These are phyloP conservation scores for Leccinum ochraceum DNA, from an alignment of 768 basidiomycete genomes.

Conservation along the genomic window DNA sequence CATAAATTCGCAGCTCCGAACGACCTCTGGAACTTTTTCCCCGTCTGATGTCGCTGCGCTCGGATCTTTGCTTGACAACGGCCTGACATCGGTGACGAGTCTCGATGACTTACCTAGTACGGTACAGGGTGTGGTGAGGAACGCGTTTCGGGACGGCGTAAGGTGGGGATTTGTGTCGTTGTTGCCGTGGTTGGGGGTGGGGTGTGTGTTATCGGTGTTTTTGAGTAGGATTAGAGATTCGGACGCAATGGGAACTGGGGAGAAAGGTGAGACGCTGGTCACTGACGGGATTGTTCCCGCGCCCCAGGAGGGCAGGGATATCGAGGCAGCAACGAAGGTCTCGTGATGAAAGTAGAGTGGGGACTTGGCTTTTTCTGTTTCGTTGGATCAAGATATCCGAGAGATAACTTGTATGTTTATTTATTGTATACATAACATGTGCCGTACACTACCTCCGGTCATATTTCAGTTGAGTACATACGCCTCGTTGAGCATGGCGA, in stretches of 20 bases:
- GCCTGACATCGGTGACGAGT: slow-evolving; percentile 36
- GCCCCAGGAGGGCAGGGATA: not conserved
- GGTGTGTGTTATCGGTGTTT: slow-evolving; percentile 38
- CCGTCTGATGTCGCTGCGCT: slow-evolving; percentile 30
- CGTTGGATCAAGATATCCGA: not conserved
- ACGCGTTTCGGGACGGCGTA: slow-evolving; percentile 43
- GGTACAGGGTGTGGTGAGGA: slow-evolving; percentile 37
- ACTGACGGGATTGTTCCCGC: not conserved
- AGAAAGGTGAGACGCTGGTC: not conserved
- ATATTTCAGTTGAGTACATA: not conserved
- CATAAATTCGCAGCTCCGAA: slow-evolving; percentile 25
- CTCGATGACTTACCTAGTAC: slow-evolving; percentile 39
- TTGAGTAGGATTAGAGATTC: slow-evolving; percentile 39
- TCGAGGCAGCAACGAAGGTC: not conserved
- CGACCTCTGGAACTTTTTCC: slow-evolving; percentile 32
- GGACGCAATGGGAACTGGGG: not conserved
- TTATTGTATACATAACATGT: not conserved
- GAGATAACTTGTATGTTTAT: not conserved
- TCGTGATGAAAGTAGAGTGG: not conserved
- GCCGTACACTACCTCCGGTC: not conserved
- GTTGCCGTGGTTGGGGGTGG: slow-evolving; percentile 47
- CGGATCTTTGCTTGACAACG: slow-evolving; percentile 22
- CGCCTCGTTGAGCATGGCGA: not conserved
- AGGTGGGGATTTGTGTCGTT: slow-evolving; percentile 48
- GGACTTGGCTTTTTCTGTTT: not conserved